These are phyloP conservation scores for Arctium lappa DNA, from an alignment of 129 eudicot species.

Conservation along the genomic window DNA sequence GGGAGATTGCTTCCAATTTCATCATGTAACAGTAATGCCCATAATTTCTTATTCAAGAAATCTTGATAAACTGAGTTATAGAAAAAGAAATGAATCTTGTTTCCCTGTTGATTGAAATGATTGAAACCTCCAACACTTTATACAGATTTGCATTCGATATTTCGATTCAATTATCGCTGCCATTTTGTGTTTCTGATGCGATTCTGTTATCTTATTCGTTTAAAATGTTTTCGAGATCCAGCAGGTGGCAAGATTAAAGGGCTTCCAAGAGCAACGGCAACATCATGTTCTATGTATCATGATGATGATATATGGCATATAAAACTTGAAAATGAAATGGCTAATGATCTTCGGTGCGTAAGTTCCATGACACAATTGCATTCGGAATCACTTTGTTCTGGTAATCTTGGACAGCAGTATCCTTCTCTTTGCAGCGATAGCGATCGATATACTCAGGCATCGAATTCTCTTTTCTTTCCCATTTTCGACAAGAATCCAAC, in stretches of 20 bases:
- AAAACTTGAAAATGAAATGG: constrained; percentile 36
- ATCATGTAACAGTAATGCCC: constrained; percentile 15
- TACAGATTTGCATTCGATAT: not conserved
- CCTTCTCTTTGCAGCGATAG: constrained; percentile 20
- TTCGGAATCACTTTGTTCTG: constrained; percentile 16
- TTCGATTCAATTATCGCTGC: not conserved
- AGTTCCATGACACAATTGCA: constrained; percentile 16
- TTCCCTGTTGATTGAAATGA: too few species aligned
- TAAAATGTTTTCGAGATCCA: constrained; percentile 14
- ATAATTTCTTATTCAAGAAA: not conserved
- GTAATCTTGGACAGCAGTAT: constrained; percentile 29
- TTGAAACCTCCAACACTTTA: too few species aligned
- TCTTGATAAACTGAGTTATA: not conserved
- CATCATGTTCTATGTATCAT: constrained; percentile 33
- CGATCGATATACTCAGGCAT: constrained; percentile 4
- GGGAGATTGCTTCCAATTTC: constrained; percentile 24
- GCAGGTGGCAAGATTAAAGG: constrained; percentile 41
- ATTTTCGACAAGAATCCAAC: not conserved
- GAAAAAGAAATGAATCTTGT: too few species aligned
- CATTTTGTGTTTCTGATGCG: not conserved
- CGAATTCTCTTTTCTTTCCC: not conserved
- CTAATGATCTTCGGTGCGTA: constrained; percentile 28
- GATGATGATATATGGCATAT: constrained; percentile 20
- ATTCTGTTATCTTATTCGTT: not conserved
- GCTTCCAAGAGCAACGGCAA: constrained; percentile 14